phyloP scores from a whole-genome alignment of 495 filamentous ascomycete genomes.

The Penicillium paxilli region DNA sequence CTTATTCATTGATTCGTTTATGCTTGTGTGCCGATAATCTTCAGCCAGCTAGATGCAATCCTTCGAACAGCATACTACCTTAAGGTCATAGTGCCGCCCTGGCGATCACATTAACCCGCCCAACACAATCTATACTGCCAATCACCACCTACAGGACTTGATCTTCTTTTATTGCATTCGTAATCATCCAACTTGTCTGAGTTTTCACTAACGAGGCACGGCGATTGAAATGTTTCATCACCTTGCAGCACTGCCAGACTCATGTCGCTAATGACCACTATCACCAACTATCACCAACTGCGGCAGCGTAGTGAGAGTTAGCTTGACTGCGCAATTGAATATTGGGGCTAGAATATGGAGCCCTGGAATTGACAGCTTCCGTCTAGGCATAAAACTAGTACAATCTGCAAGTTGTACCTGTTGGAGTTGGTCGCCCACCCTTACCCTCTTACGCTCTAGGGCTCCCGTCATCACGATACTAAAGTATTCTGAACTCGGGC shows the following conservation, averaged over 20 bases:
- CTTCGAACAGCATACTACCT: neutral
- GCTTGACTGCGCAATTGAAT: neutral
- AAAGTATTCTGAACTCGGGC: no score
- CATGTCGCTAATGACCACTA: conserved; percentile 27
- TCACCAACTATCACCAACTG: conserved; percentile 50
- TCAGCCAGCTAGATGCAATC: neutral
- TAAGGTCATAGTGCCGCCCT: neutral
- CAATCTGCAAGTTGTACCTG: neutral
- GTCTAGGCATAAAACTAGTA: neutral
- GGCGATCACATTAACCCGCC: conserved; percentile 2
- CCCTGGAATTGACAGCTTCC: neutral
- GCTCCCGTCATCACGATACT: neutral
- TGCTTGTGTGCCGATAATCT: no score
- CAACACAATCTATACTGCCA: conserved; percentile 1
- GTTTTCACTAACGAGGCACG: neutral
- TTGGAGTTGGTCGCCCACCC: neutral
- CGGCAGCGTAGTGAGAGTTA: conserved; percentile 12
- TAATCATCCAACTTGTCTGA: neutral
- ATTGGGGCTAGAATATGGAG: conserved; percentile 6
- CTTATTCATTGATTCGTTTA: no score
- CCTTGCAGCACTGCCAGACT: conserved; percentile 13
- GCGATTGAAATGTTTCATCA: conserved; percentile 10
- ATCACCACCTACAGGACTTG: neutral
- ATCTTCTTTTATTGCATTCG: neutral
- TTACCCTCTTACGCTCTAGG: no score